phyloP scores from a whole-genome alignment of 768 basidiomycete species.

The Pleurotus platypus region DNA sequence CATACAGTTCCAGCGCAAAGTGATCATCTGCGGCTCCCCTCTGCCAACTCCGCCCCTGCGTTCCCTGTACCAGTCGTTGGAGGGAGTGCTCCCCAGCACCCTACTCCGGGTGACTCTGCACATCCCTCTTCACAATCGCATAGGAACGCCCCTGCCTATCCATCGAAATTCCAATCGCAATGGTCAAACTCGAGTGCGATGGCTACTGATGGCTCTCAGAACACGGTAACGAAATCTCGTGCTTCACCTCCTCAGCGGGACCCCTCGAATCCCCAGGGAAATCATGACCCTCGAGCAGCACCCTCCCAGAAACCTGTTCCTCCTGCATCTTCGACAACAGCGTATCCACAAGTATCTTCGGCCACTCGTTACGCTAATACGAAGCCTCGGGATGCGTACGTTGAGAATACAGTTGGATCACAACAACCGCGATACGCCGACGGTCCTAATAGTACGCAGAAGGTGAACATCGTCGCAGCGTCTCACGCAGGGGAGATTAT shows the following conservation, averaged over 20 bases:
- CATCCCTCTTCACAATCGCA: neutral
- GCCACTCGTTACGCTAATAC: neutral
- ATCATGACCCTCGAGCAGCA: neutral
- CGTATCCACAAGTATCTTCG: neutral
- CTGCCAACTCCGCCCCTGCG: neutral
- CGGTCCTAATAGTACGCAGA: too few species aligned
- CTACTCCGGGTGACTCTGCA: neutral
- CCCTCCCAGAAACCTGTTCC: neutral
- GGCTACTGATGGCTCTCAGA: slow-evolving; percentile 5
- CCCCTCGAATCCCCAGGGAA: neutral
- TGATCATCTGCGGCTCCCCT: neutral
- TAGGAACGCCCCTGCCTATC: neutral
- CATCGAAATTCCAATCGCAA: neutral
- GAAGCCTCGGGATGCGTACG: neutral
- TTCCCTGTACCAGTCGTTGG: neutral
- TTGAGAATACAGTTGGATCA: neutral
- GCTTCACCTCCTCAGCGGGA: neutral
- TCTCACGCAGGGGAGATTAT: too few species aligned
- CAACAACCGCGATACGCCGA: too few species aligned
- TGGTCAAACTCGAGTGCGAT: slow-evolving; percentile 3
- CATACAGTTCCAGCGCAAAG: too few species aligned
- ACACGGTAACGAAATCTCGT: neutral
- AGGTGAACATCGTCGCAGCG: too few species aligned
- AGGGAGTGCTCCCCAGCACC: neutral
- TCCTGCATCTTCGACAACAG: neutral